Conservation (phyloP, 768 basidiomycete species). For the Asterophora lycoperdoides region DNA sequence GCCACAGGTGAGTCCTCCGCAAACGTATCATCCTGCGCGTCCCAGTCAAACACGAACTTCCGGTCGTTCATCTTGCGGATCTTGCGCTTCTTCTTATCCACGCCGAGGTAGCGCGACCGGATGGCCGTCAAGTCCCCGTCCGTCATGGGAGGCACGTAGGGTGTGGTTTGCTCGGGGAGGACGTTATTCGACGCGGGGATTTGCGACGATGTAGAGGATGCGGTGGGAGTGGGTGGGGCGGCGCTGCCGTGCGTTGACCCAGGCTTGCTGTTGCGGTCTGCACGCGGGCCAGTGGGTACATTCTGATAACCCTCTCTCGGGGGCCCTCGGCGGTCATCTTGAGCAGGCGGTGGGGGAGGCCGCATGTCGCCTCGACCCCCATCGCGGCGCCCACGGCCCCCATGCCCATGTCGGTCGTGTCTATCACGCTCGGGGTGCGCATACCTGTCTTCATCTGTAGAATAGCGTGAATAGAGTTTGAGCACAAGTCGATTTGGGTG, state of each 20-base stretch:
- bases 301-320: conserved; percentile 53
- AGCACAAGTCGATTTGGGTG: conserved; percentile 10
- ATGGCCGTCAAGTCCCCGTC: conserved; percentile 78
- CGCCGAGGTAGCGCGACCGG: conserved; percentile 91
- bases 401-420: conserved; percentile 33
- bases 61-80: conserved; percentile 93
- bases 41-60: conserved; percentile 99
- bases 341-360: conserved; percentile 30
- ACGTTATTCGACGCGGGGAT: conserved; percentile 36
- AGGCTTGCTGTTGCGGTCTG: conserved; percentile 53
- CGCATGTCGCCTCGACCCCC: conserved; percentile 34
- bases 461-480: conserved; percentile 9
- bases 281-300: conserved; percentile 82
- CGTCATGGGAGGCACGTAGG: conserved; percentile 64
- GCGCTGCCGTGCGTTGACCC: conserved; percentile 28
- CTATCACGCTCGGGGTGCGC: conserved; percentile 45
- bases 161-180: conserved; percentile 29
- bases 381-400: conserved; percentile 19
- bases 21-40: conserved; percentile 92
- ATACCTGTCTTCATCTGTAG: conserved; percentile 52
- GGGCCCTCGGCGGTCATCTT: conserved; percentile 28
- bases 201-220: conserved; percentile 49
- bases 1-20: conserved; percentile 70
- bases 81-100: conserved; percentile 91
- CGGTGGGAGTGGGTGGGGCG: conserved; percentile 22